phyloP scores from a whole-genome alignment of 352 stramenopile genomes.

The Phytophthora sansomeana region DNA sequence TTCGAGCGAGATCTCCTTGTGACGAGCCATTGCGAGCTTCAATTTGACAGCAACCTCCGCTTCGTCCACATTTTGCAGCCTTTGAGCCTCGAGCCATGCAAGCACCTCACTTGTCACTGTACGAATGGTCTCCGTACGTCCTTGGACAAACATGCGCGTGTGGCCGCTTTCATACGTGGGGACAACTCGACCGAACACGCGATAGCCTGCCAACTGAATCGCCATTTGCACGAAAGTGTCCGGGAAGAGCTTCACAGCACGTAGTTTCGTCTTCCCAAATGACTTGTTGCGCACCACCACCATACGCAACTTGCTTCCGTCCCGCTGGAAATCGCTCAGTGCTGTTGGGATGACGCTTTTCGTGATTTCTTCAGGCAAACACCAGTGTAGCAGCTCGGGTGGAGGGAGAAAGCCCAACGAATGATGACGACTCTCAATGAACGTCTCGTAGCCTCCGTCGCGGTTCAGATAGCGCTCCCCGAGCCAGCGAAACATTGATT shows the following conservation, averaged over 20 bases:
- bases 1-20: constrained; percentile 87
- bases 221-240: constrained; percentile 96
- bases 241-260: constrained; percentile 81
- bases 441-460: constrained; percentile 69
- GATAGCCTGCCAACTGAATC: constrained; percentile 93
- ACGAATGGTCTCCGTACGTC: constrained; percentile 91
- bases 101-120: constrained; percentile 80
- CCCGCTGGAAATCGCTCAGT: constrained; percentile 68
- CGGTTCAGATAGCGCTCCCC: constrained; percentile 69
- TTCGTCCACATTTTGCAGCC: constrained; percentile 50
- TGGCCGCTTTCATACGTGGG: constrained; percentile 96
- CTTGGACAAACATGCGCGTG: constrained; percentile 93
- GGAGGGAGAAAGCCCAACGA: constrained; percentile 62
- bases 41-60: constrained; percentile 66
- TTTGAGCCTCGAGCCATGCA: constrained; percentile 74
- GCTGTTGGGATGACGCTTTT: constrained; percentile 54
- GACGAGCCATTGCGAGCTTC: constrained; percentile 74
- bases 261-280: constrained; percentile 89
- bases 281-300: constrained; percentile 79
- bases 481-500: constrained; percentile 71
- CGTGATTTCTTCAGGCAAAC: constrained; percentile 46
- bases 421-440: constrained; percentile 67
- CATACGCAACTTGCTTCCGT: constrained; percentile 81
- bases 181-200: constrained; percentile 87
- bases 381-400: constrained; percentile 64